Base-by-base conservation (phyloP, 176 grass and related monocot species). In the Triticum turgidum region DNA sequence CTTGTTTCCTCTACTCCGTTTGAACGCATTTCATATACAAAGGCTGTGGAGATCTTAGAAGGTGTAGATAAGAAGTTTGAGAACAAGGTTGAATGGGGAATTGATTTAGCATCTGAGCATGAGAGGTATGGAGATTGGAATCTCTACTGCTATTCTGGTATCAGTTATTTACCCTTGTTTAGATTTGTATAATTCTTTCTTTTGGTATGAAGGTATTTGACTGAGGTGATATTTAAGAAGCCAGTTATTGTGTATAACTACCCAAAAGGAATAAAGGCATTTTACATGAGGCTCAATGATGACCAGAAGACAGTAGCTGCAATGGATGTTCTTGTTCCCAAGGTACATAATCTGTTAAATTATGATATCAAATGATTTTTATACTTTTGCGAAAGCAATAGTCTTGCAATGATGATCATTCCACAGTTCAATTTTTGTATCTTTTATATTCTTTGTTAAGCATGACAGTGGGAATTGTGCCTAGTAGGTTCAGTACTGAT, bases 321-420 rank as follows among this genome's bases (percentile, higher is more conserved):
- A 51, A 98, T 98, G 96, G 96, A 98, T 91, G 96, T 98, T 81
- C 96, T 98, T 91, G 96, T 98, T 74, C 96, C 96, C 20, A 98
- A 96, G 96, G 96, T 96, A 89, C 45, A 56, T 4, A 9, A 14
- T 59, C 39, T 69, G 39, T 69, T 86, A 37, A 24, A 27, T 54
- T 25, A 69, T 64, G 56, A 12, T 54, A 75, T 44, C 27, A 22
- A 34, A 17, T 69, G 9, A 9, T 18, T 67, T 56, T 78, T 41
- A 61, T 41, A 68, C 32, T 39, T 37, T 86, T 61, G 47, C 5
- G 12, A 30, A 54, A 73, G n/a, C 13, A 15, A 27, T 59, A 29
- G 49, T 83, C 49, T 61, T 73, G 32, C 4, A 15, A 14, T 82
- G 67, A 39, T 13, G 49, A 13, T 69, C 14, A 29, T 69, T 69